A percentile compares a stretch with the other conserved stretches of the same genome.
Conservation (phyloP, 2,329 filamentous ascomycete species). For the Coniochaeta ligniaria region DNA sequence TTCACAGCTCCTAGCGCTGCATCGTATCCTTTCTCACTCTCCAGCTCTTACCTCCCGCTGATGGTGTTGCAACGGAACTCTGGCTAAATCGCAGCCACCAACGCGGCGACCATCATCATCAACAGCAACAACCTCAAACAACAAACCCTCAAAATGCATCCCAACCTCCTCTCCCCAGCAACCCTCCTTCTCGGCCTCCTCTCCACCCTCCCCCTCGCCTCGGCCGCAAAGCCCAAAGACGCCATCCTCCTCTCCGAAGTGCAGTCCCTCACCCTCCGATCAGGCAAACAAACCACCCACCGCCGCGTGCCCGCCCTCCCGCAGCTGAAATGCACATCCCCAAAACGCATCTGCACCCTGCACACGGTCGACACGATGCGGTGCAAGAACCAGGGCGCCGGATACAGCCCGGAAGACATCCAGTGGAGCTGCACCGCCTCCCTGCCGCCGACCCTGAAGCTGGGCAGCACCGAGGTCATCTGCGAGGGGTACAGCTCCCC, state of each 20-base stretch:
- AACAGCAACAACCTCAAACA: background rate
- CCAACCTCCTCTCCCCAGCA: slow-evolving; percentile 1
- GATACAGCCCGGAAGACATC: slow-evolving; percentile 73
- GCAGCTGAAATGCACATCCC: slow-evolving; percentile 70
- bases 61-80: background rate
- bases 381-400: slow-evolving; percentile 77
- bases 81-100: background rate
- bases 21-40: background rate
- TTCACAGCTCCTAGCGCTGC: background rate
- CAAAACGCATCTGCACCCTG: slow-evolving; percentile 55
- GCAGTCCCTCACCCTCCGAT: slow-evolving; percentile 69
- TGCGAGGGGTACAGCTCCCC: slow-evolving; percentile 80
- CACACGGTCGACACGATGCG: slow-evolving; percentile 77
- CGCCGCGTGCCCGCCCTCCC: slow-evolving; percentile 72
- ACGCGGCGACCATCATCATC: background rate
- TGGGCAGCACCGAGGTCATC: slow-evolving; percentile 81
- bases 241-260: slow-evolving; percentile 56
- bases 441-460: slow-evolving; percentile 54
- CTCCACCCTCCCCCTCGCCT: background rate
- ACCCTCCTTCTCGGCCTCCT: slow-evolving; percentile 2
- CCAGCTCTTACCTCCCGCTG: background rate
- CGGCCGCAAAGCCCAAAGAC: slow-evolving; percentile 32
- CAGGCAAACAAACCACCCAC: slow-evolving; percentile 58
- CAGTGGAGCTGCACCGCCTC: slow-evolving; percentile 80
- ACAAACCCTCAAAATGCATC: background rate